Evolutionary conservation across 1,284 basidiomycete genomes (phyloP), one percentile per base, ranked within the genome.

Genomic region (Cystobasidium pallidum): DNA sequence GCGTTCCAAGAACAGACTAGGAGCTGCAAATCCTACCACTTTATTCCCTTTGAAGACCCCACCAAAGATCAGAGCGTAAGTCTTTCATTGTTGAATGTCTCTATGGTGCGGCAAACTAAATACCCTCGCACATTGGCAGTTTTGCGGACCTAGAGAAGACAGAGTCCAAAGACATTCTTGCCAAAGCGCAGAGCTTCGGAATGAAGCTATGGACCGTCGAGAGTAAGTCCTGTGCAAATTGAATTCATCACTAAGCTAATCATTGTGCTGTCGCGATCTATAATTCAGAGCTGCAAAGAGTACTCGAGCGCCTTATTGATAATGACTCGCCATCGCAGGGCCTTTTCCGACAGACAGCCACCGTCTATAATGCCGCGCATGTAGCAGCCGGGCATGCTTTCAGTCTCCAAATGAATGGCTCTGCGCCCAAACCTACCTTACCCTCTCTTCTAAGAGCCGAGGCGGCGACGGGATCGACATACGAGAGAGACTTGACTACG

Each of bases 121-220:
- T 45, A 61, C 58, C 19, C 17, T 8, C 8, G 1, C n/a, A 32
- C 26, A 43, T 52, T 21, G 3, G 17, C 61, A 71, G 68, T 28
- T 63, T 54, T 41, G 61, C 51, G 3, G 68, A 71, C 36, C 39
- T 54, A 21, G 58, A 61, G 21, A 49, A 78, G 75, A 79, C 78
- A 55, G 82, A 83, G 21, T 79, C 81, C 55, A 83, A 85, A 47
- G 85, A 85, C 70, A 84, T 94, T 39, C 84, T 92, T 3, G 82
- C 85, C 70, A 92, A 94, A 80, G 93, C 94, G 1, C 82, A 87
- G 59, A 84, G 85, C 41, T 89, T 91, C 76, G 86, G 87, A 43
- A 90, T 93, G 81, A 98, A 97, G 82, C 87, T 98, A 34, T 99
- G 96, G 94, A 88, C 83, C 47, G 83, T 88, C 4, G 82, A 86